These are phyloP conservation scores for Epichloe sibirici DNA, from an alignment of 2,329 filamentous ascomycete species.

Conservation along the genomic window DNA sequence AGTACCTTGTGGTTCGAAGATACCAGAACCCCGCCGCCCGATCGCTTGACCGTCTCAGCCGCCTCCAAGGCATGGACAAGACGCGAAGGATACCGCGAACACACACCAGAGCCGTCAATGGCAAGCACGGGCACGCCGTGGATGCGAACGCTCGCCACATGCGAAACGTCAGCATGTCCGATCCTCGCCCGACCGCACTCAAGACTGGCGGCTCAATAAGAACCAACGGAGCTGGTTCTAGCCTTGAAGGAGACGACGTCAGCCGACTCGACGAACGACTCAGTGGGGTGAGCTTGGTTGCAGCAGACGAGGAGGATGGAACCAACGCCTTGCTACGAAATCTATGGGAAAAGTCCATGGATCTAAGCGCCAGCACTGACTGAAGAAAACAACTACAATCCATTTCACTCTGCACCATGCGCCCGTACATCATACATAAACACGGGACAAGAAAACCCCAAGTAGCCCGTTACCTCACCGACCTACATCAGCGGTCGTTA, in stretches of 20 bases:
- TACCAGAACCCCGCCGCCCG: conserved; percentile 60
- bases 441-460: background rate
- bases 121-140: conserved; percentile 17
- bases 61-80: conserved; percentile 39
- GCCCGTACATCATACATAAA: background rate
- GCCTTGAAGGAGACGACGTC: conserved; percentile 34
- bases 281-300: conserved; percentile 37
- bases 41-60: conserved; percentile 36
- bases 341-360: conserved; percentile 49
- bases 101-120: conserved; percentile 24
- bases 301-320: conserved; percentile 37
- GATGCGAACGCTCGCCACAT: conserved; percentile 21
- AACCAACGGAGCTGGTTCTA: conserved; percentile 29
- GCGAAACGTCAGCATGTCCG: conserved; percentile 28
- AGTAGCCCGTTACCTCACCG: too few species aligned
- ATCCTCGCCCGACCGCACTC: conserved; percentile 18
- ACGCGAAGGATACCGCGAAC: conserved; percentile 35
- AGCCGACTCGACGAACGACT: conserved; percentile 27
- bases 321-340: conserved; percentile 40
- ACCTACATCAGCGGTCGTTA: too few species aligned
- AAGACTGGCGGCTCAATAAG: conserved; percentile 25
- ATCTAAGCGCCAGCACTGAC: conserved; percentile 39
- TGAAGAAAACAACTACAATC: conserved; percentile 1
- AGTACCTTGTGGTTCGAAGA: conserved; percentile 61
- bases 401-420: too few species aligned